phyloP scores from a whole-genome alignment of 2,329 filamentous ascomycete species.

The Colletotrichum spinosum region DNA sequence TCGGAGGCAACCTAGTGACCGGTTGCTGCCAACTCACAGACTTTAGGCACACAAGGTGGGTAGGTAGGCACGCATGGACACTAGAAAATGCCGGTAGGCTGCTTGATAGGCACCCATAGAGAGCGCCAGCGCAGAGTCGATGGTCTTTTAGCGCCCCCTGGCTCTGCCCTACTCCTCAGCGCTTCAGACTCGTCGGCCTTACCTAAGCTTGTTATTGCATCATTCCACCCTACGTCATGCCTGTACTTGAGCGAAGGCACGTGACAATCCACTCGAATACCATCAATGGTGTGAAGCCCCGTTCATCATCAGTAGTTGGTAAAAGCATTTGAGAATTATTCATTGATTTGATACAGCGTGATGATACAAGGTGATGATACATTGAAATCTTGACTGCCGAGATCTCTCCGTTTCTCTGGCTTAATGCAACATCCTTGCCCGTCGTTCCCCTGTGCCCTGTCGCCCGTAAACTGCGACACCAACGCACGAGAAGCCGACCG shows the following conservation, averaged over 20 bases:
- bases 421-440: slow-evolving; percentile 13
- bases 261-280: slow-evolving; percentile 39
- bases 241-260: slow-evolving; percentile 42
- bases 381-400: slow-evolving; percentile 24
- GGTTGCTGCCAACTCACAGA: too few species aligned
- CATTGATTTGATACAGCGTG: slow-evolving; percentile 16
- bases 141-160: not conserved
- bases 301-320: not conserved
- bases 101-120: too few species aligned
- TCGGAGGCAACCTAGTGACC: too few species aligned
- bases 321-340: too few species aligned
- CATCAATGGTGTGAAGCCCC: not conserved
- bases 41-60: too few species aligned
- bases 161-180: slow-evolving; percentile 44
- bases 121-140: too few species aligned
- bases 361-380: not conserved
- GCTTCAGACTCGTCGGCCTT: slow-evolving; percentile 41
- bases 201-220: slow-evolving; percentile 34
- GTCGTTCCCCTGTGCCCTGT: slow-evolving; percentile 1
- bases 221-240: slow-evolving; percentile 44
- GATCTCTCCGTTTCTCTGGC: too few species aligned
- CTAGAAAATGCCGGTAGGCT: too few species aligned
- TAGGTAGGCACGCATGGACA: too few species aligned
- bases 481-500: slow-evolving; percentile 18
- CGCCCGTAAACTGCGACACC: slow-evolving; percentile 1